Percentiles rank a stretch among this genome's conserved stretches.
These are phyloP conservation scores for Eustoma russellianum DNA, from an alignment of 257 asterid species.

Conservation along the genomic window DNA sequence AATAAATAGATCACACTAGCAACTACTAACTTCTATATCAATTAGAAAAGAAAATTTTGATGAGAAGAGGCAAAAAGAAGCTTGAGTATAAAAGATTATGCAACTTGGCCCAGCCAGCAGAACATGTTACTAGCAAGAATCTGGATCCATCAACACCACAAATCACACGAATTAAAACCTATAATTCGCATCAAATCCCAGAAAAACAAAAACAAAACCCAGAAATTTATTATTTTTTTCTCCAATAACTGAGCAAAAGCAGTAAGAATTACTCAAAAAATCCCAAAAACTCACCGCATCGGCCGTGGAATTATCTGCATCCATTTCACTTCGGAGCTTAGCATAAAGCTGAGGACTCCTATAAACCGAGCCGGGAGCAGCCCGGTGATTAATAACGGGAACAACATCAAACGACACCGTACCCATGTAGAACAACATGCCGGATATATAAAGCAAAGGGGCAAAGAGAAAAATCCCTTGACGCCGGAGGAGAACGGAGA, in stretches of 20 bases:
- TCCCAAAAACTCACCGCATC: slow-evolving; percentile 67
- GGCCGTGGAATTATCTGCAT: slow-evolving; percentile 62
- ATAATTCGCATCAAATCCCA: neutral
- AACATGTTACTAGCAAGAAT: no score
- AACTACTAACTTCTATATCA: no score
- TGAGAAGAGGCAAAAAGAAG: no score
- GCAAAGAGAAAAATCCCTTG: slow-evolving; percentile 91
- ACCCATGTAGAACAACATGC: slow-evolving; percentile 90
- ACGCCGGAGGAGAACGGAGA: slow-evolving; percentile 60
- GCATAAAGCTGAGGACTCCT: slow-evolving; percentile 79
- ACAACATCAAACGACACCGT: slow-evolving; percentile 85
- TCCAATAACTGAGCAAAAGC: neutral
- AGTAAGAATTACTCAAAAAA: neutral
- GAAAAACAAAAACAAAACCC: neutral
- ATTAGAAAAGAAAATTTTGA: no score
- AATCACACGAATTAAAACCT: no score
- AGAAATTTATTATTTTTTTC: neutral
- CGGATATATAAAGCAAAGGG: slow-evolving; percentile 70
- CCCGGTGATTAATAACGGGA: slow-evolving; percentile 38
- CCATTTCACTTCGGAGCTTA: slow-evolving; percentile 62
- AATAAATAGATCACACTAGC: no score
- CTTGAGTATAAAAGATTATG: no score
- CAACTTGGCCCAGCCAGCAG: no score
- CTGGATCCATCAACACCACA: no score
- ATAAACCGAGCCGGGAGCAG: slow-evolving; percentile 77